Percentiles rank a stretch among this genome's conserved stretches.
Evolutionary conservation across 331 rosid genomes (phyloP).

Genomic region (Acacia pycnantha): DNA sequence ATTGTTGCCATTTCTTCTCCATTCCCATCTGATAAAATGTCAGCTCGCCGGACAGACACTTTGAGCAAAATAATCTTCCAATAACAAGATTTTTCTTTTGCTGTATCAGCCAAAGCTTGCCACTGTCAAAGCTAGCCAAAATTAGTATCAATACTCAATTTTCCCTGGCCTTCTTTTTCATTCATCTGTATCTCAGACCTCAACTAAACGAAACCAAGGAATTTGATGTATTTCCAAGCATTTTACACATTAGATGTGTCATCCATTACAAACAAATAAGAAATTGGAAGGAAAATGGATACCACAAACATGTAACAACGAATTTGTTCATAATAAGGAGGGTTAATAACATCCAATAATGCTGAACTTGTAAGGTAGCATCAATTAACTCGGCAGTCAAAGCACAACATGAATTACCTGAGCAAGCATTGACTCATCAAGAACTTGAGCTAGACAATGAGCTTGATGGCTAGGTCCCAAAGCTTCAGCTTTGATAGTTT

Average conservation of each 20-base stretch:
- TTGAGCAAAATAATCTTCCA: constrained; percentile 90
- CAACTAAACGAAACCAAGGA: constrained; percentile 9
- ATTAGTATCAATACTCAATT: constrained; percentile 19
- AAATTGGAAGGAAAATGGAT: neutral
- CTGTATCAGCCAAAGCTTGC: constrained; percentile 88
- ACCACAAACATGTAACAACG: neutral
- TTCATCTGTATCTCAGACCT: neutral
- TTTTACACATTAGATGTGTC: neutral
- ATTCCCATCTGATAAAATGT: constrained; percentile 62
- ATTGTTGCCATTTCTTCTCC: constrained; percentile 77
- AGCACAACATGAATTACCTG: constrained; percentile 59
- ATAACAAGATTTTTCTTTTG: constrained; percentile 74
- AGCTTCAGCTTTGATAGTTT: constrained; percentile 84
- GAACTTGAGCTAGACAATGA: constrained; percentile 64
- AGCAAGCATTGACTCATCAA: constrained; percentile 88
- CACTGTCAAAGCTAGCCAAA: constrained; percentile 56
- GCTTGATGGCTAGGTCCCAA: constrained; percentile 84
- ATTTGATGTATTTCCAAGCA: neutral
- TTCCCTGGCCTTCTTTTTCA: neutral
- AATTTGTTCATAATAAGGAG: neutral
- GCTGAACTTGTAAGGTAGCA: neutral
- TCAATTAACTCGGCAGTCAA: neutral
- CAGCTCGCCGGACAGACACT: constrained; percentile 79
- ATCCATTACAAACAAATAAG: constrained; percentile 16
- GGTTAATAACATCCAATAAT: neutral